Percentiles rank a stretch among this genome's conserved stretches.
Conservation (phyloP, 2,329 filamentous ascomycete species). For the Fusarium multiceps region DNA sequence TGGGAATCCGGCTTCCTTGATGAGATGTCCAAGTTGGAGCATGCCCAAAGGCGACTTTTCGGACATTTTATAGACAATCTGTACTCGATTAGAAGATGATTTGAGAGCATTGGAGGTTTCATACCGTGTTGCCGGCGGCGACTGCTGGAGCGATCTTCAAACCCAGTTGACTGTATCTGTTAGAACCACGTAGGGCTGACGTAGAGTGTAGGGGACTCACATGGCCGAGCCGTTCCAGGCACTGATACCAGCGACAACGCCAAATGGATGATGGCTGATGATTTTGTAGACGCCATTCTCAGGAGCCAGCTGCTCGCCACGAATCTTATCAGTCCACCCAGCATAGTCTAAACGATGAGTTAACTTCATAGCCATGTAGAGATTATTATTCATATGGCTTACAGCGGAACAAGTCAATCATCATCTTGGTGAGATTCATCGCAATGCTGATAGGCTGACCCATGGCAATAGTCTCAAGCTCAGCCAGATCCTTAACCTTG, state of each 20-base stretch:
- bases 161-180: not conserved
- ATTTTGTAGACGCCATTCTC: constrained; percentile 4
- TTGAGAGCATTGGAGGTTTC: fast-evolving
- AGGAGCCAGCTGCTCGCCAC: not conserved
- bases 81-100: not conserved
- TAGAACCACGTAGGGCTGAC: not conserved
- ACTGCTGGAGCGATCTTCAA: not conserved
- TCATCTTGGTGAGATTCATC: not conserved
- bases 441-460: not conserved
- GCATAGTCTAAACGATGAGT: not conserved
- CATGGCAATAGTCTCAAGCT: constrained; percentile 1
- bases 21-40: not conserved
- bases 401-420: not conserved
- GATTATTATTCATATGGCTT: not conserved
- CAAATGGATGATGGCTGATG: constrained; percentile 1
- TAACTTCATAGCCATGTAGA: not conserved
- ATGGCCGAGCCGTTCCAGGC: not conserved
- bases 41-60: constrained; percentile 4
- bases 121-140: constrained; percentile 1
- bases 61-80: not conserved
- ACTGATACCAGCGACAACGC: not conserved
- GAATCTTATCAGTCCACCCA: constrained; percentile 1
- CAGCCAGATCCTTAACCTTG: not conserved
- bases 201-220: not conserved
- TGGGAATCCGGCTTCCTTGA: constrained; percentile 1